phyloP scores from a whole-genome alignment of 257 asterid species.

The Ophiorrhiza pumila region DNA sequence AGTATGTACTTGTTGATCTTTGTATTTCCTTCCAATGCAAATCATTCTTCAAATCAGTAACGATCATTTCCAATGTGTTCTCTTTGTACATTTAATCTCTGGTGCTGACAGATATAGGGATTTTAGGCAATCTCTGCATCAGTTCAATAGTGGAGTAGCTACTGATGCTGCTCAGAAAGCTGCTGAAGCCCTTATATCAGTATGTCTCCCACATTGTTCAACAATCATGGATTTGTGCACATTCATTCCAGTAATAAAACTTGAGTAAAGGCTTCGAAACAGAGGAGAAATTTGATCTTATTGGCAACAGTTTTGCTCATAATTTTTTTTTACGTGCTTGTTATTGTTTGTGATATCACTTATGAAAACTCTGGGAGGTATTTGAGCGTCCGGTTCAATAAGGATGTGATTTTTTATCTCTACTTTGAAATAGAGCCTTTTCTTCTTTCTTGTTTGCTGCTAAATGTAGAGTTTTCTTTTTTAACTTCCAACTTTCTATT shows the following conservation, averaged over 20 bases:
- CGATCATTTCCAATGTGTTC: background rate
- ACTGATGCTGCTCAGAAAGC: slow-evolving; percentile 64
- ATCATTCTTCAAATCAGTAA: no score
- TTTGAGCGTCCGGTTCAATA: background rate
- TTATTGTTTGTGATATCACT: background rate
- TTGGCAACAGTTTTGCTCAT: background rate
- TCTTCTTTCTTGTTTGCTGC: background rate
- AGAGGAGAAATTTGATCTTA: background rate
- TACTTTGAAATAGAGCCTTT: background rate
- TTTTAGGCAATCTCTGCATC: no score
- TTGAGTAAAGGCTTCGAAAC: no score
- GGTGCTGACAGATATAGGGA: slow-evolving; percentile 60
- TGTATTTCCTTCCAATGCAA: no score
- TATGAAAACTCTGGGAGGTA: background rate
- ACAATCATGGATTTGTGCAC: no score
- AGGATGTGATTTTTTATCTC: background rate
- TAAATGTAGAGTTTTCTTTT: background rate
- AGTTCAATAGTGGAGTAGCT: slow-evolving; percentile 49
- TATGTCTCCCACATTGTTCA: slow-evolving; percentile 33
- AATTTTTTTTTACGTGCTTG: no score
- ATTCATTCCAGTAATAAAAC: background rate
- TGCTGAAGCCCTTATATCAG: slow-evolving; percentile 78
- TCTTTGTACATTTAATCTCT: background rate
- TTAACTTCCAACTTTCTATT: no score
- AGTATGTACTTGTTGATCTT: no score